Evolutionary conservation across 768 basidiomycete genomes (phyloP).

Genomic region (Boletus pseudo-olivaceus): DNA sequence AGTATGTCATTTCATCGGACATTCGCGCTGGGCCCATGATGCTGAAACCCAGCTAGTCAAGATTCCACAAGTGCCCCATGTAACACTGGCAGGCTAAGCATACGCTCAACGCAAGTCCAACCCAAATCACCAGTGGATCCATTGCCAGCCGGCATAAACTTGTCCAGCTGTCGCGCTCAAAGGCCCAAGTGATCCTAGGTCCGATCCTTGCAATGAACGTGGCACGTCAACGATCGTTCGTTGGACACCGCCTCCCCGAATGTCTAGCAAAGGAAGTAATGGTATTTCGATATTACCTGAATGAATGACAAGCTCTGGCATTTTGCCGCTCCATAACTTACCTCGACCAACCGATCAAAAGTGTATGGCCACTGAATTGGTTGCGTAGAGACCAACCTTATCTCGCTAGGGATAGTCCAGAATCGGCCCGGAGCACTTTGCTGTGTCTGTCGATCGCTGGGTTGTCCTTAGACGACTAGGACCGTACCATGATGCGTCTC

Average conservation of each 20-base stretch:
- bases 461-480: neutral
- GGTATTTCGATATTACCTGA: neutral
- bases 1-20: too few species aligned
- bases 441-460: neutral
- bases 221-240: neutral
- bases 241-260: too few species aligned
- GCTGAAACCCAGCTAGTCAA: too few species aligned
- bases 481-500: neutral
- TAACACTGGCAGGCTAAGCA: too few species aligned
- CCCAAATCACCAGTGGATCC: neutral
- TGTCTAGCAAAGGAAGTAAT: neutral
- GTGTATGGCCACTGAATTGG: neutral
- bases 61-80: neutral
- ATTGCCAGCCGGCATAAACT: neutral
- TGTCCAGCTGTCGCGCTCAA: neutral
- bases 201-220: neutral
- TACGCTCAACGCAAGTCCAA: neutral
- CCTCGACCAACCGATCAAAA: neutral
- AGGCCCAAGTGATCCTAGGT: neutral
- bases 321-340: neutral
- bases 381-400: neutral
- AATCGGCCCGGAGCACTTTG: neutral
- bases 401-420: neutral
- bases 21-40: too few species aligned
- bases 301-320: neutral